Conservation (phyloP, 345 rosid genomes). For the Reutealis trisperma region DNA sequence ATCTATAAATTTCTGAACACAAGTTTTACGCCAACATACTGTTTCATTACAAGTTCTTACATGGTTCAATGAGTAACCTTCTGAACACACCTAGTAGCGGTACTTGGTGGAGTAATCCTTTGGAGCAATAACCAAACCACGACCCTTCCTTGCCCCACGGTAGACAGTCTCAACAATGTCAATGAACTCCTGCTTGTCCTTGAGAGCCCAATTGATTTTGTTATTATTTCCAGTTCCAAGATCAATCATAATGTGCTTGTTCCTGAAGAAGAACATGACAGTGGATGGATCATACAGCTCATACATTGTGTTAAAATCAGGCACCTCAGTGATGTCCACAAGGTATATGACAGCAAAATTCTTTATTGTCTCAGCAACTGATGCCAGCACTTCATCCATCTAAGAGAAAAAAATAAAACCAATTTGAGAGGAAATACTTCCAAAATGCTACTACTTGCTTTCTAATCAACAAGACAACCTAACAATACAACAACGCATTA, state of each 20-base stretch:
- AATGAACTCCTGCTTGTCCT: constrained; percentile 97
- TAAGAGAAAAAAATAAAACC: constrained; percentile 15
- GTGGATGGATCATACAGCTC: constrained; percentile 94
- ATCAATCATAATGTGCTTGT: constrained; percentile 98
- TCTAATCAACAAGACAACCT: background rate
- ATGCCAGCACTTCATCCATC: constrained; percentile 94
- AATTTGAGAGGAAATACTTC: background rate
- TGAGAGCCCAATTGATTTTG: constrained; percentile 97
- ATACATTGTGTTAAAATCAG: constrained; percentile 93
- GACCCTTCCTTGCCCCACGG: constrained; percentile 93
- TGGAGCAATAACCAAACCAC: constrained; percentile 93
- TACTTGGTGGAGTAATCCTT: constrained; percentile 97
- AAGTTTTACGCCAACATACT: background rate
- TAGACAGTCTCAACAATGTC: constrained; percentile 86
- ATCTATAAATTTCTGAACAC: background rate
- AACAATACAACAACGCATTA: too few species aligned
- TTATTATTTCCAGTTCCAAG: constrained; percentile 98
- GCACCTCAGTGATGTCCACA: constrained; percentile 87
- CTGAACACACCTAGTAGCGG: constrained; percentile 49
- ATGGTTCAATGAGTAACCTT: background rate
- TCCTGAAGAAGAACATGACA: constrained; percentile 95
- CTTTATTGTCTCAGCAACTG: constrained; percentile 92
- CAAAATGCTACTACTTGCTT: background rate
- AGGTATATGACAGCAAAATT: constrained; percentile 96
- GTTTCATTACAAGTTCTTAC: background rate